phyloP scores from a whole-genome alignment of 768 basidiomycete species.

The Lactarius pseudohatsudake region DNA sequence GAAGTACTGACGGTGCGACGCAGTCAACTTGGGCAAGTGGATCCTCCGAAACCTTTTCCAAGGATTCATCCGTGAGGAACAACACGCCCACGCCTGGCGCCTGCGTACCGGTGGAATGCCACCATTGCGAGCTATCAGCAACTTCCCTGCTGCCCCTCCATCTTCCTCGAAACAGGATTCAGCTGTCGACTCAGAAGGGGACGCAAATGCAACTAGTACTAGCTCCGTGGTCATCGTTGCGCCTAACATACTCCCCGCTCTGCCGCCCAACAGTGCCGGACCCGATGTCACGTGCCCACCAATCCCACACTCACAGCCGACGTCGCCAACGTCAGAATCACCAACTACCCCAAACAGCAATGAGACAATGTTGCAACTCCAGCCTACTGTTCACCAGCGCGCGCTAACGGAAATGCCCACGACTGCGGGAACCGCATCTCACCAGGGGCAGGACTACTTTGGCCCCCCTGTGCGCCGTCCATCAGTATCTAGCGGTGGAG shows the following conservation, averaged over 20 bases:
- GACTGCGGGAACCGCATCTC: not conserved
- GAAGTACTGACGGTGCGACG: not conserved
- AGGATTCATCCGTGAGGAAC: constrained; percentile 72
- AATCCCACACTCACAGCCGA: not conserved
- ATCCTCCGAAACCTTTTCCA: constrained; percentile 81
- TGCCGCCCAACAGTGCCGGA: constrained; percentile 46
- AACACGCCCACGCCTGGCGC: constrained; percentile 38
- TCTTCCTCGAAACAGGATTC: not conserved
- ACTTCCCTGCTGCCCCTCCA: constrained; percentile 7
- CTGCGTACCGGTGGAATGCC: constrained; percentile 9
- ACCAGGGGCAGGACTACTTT: constrained; percentile 52
- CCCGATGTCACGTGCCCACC: constrained; percentile 8
- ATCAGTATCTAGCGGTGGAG: constrained; percentile 43
- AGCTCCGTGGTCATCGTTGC: constrained; percentile 54
- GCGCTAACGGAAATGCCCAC: constrained; percentile 8
- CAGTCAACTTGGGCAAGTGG: constrained; percentile 94
- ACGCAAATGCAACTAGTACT: constrained; percentile 31
- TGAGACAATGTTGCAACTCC: constrained; percentile 5
- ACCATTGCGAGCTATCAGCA: not conserved
- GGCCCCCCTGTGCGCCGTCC: constrained; percentile 45
- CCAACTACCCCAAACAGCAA: not conserved
- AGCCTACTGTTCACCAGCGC: constrained; percentile 4
- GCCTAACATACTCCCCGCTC: constrained; percentile 63
- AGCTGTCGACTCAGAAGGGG: not conserved
- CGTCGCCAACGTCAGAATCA: constrained; percentile 28